Evolutionary conservation across 108 stramenopile genomes (phyloP).

Genomic region (Pseudonitzschia pungens): DNA sequence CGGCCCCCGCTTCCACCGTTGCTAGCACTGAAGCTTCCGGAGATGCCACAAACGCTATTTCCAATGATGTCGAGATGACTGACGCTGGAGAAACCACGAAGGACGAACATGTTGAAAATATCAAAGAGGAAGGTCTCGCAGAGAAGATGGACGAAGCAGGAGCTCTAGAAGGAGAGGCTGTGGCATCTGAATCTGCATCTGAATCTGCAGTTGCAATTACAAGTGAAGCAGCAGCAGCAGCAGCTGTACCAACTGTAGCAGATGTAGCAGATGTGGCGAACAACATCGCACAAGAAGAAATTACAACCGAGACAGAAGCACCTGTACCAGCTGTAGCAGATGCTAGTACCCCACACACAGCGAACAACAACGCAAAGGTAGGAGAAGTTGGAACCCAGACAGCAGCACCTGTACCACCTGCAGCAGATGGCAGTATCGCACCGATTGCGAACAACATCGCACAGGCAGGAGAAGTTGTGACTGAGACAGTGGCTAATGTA

Average conservation of each 20-base stretch:
- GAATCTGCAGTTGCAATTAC: constrained; percentile 15
- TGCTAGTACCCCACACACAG: background rate
- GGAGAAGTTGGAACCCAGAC: too few relatives aligned
- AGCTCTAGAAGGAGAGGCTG: background rate
- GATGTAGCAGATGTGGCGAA: background rate
- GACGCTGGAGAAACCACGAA: constrained; percentile 4
- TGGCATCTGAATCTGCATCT: background rate
- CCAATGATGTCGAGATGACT: background rate
- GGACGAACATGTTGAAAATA: background rate
- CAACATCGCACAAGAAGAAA: too few relatives aligned
- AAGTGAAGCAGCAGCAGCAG: constrained; percentile 22
- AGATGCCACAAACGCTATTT: too few relatives aligned
- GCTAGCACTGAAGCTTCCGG: background rate
- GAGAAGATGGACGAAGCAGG: background rate
- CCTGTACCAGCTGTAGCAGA: background rate
- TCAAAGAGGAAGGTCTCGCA: background rate
- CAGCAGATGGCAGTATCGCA: too few relatives aligned
- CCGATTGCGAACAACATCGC: too few relatives aligned
- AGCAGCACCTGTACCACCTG: too few relatives aligned
- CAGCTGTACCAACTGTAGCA: constrained; percentile 2
- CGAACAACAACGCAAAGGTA: too few relatives aligned
- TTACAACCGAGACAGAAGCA: too few relatives aligned
- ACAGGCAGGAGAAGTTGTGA: too few relatives aligned
- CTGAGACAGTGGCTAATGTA: too few relatives aligned
- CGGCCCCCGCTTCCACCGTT: background rate